phyloP scores from a whole-genome alignment of 1,284 basidiomycete species.

The Pisolithus thermaeus region DNA sequence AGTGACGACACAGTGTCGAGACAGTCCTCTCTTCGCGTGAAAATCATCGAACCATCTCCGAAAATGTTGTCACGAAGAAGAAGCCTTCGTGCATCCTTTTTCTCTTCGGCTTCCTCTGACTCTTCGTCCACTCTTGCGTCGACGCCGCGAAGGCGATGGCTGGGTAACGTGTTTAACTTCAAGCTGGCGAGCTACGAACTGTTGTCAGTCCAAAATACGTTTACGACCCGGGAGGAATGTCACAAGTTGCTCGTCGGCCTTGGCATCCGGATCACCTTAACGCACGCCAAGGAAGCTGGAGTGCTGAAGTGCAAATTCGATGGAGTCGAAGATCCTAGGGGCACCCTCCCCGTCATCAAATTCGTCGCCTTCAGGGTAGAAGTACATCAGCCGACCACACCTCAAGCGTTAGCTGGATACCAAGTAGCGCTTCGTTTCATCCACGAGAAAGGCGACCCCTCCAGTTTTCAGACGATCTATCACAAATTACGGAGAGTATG shows the following conservation, averaged over 20 bases:
- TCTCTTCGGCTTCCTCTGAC: conserved; percentile 43
- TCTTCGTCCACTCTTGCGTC: conserved; percentile 37
- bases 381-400: conserved; percentile 43
- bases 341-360: conserved; percentile 54
- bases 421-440: conserved; percentile 61
- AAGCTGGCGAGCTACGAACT: conserved; percentile 65
- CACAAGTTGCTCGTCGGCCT: conserved; percentile 66
- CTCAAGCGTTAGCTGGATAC: conserved; percentile 42
- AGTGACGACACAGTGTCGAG: conserved; percentile 23
- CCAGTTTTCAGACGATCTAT: conserved; percentile 74
- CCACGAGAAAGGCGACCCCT: conserved; percentile 81
- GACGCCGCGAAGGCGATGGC: conserved; percentile 75
- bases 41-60: conserved; percentile 44
- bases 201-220: conserved; percentile 61
- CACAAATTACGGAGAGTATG: conserved; percentile 65
- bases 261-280: conserved; percentile 64
- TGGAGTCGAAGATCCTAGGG: conserved; percentile 50
- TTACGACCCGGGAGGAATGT: conserved; percentile 69
- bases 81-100: conserved; percentile 24
- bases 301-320: conserved; percentile 67
- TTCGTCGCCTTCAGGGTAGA: conserved; percentile 76
- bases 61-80: conserved; percentile 42
- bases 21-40: conserved; percentile 34
- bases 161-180: conserved; percentile 85
- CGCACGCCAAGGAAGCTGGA: conserved; percentile 54